phyloP scores from a whole-genome alignment of 2,329 filamentous ascomycete species.

The Colletotrichum tofieldiae region DNA sequence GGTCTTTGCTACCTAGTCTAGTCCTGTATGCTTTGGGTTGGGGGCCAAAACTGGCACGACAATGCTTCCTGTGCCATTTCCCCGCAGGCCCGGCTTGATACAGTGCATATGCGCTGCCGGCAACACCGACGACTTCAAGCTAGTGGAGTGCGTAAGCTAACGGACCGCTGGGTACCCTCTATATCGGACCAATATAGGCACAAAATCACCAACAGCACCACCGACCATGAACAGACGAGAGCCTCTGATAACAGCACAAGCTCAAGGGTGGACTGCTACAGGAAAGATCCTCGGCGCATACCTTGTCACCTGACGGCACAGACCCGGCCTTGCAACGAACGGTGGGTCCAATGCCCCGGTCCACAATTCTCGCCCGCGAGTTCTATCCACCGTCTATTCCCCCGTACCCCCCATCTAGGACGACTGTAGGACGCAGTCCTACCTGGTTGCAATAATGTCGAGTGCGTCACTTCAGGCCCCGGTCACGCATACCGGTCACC shows the following conservation, averaged over 20 bases:
- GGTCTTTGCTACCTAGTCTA: background rate
- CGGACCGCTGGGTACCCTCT: background rate
- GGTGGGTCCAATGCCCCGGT: background rate
- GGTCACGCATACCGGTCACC: background rate
- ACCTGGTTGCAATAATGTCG: background rate
- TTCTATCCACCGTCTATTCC: background rate
- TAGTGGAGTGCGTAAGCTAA: background rate
- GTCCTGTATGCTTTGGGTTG: background rate
- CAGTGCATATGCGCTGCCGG: conserved; percentile 6
- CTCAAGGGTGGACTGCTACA: background rate
- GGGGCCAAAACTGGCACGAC: background rate
- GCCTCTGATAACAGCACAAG: background rate
- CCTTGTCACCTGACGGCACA: conserved; percentile 14
- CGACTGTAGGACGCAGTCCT: conserved; percentile 8
- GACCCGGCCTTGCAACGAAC: background rate
- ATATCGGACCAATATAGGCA: background rate
- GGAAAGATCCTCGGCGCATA: conserved; percentile 2
- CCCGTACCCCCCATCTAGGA: background rate
- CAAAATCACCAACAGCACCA: background rate
- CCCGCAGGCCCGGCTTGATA: conserved; percentile 1
- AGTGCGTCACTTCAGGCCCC: background rate
- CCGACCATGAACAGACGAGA: background rate
- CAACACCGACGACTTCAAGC: conserved; percentile 3
- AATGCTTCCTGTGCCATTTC: background rate
- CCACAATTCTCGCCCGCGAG: conserved; percentile 21